These are phyloP conservation scores for Chenopodium suecicum DNA, from an alignment of 148 eudicot genomes.

Conservation along the genomic window DNA sequence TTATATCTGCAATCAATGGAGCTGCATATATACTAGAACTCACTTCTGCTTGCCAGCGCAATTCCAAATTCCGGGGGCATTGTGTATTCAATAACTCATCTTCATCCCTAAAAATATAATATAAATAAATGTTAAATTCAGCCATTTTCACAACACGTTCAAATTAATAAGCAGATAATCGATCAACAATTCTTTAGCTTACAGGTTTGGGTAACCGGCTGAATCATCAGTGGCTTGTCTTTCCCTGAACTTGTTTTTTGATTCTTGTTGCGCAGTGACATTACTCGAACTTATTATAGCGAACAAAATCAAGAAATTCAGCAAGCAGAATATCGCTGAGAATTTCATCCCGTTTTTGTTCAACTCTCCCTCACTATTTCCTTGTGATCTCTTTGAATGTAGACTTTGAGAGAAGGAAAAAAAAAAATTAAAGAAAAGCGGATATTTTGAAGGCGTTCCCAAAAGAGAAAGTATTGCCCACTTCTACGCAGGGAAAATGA, in stretches of 20 bases:
- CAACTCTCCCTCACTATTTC: too few relatives aligned
- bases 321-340: conserved; percentile 26
- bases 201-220: conserved; percentile 70
- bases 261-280: conserved; percentile 39
- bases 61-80: conserved; percentile 87
- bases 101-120: conserved; percentile 56
- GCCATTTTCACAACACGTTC: neutral
- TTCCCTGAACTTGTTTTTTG: conserved; percentile 64
- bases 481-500: too few relatives aligned
- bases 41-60: conserved; percentile 98
- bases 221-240: conserved; percentile 87
- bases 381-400: too few relatives aligned
- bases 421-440: too few relatives aligned
- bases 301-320: conserved; percentile 32
- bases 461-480: too few relatives aligned
- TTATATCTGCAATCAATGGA: conserved; percentile 93
- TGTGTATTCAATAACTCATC: conserved; percentile 82
- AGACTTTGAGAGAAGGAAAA: too few relatives aligned
- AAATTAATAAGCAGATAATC: neutral
- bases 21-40: conserved; percentile 95
- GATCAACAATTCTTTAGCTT: conserved; percentile 8
- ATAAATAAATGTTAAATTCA: neutral
- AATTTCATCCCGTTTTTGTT: too few relatives aligned
- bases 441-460: too few relatives aligned
- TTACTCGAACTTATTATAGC: conserved; percentile 23